These are phyloP conservation scores for Apiospora arundinis DNA, from an alignment of 2,329 filamentous ascomycete species.

Conservation along the genomic window DNA sequence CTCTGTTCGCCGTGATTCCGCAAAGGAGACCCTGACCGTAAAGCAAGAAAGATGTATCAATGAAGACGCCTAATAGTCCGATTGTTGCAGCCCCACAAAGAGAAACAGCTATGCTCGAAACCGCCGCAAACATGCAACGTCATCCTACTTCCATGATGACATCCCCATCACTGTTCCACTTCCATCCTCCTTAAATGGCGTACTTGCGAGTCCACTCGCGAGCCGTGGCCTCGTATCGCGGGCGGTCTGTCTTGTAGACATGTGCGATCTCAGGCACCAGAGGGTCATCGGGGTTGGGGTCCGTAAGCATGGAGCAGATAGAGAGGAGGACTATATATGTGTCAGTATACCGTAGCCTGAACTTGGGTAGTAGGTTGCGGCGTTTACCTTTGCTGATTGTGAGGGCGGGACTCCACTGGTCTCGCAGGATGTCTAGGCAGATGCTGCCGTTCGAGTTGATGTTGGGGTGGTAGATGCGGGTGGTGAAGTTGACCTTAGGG, in stretches of 20 bases:
- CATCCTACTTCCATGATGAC: not conserved
- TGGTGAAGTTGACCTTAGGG: slow-evolving; percentile 99
- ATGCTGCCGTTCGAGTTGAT: slow-evolving; percentile 99
- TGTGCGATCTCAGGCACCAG: slow-evolving; percentile 98
- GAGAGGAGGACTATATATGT: slow-evolving; percentile 79
- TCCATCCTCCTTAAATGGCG: slow-evolving; percentile 70
- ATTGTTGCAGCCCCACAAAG: slow-evolving; percentile 11
- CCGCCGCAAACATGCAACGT: slow-evolving; percentile 17
- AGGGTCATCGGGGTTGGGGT: slow-evolving; percentile 98
- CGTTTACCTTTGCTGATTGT: slow-evolving; percentile 94
- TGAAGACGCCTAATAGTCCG: slow-evolving; percentile 18
- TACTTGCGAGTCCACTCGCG: slow-evolving; percentile 99
- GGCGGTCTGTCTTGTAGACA: slow-evolving; percentile 98
- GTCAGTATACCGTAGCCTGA: slow-evolving; percentile 25
- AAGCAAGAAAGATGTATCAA: slow-evolving; percentile 20
- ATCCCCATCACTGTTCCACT: not conserved
- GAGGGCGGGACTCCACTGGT: slow-evolving; percentile 98
- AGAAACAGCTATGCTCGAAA: slow-evolving; percentile 12
- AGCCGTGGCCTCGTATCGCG: slow-evolving; percentile 94
- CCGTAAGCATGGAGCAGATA: slow-evolving; percentile 99
- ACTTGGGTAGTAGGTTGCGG: not conserved
- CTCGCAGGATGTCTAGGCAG: slow-evolving; percentile 96
- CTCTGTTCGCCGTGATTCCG: not conserved
- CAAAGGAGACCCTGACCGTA: slow-evolving; percentile 18
- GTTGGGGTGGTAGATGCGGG: slow-evolving; percentile 99